Evolutionary conservation across 2,329 filamentous ascomycete species (phyloP).

Genomic region (Corynespora cassiicola): DNA sequence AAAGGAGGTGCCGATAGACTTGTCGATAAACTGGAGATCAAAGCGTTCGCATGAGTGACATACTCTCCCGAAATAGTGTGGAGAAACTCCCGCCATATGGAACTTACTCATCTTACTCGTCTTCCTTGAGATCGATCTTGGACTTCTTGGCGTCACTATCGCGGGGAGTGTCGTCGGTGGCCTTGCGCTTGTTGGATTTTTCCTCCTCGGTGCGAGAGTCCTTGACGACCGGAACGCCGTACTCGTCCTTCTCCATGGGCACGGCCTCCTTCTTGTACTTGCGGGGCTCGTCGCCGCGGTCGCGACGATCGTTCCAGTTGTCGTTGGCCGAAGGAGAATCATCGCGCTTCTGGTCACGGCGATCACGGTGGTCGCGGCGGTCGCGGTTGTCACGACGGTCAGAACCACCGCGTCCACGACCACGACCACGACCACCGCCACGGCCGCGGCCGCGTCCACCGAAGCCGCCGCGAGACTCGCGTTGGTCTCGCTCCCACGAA

Average conservation of each 20-base stretch:
- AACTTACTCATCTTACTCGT: too few relatives aligned
- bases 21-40: too few relatives aligned
- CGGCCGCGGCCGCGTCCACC: slow-evolving; percentile 34
- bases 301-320: slow-evolving; percentile 28
- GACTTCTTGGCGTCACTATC: slow-evolving; percentile 34
- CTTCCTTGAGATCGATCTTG: slow-evolving; percentile 44
- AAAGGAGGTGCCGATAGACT: too few relatives aligned
- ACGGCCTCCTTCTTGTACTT: slow-evolving; percentile 8
- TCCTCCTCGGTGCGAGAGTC: slow-evolving; percentile 24
- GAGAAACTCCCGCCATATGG: too few relatives aligned
- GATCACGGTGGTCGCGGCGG: slow-evolving; percentile 29
- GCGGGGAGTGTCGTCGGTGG: slow-evolving; percentile 26
- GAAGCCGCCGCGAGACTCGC: slow-evolving; percentile 16
- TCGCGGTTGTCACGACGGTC: slow-evolving; percentile 17
- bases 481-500: slow-evolving; percentile 43
- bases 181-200: slow-evolving; percentile 43
- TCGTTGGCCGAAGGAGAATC: too few relatives aligned
- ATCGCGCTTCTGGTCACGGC: too few relatives aligned
- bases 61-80: too few relatives aligned
- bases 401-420: slow-evolving; percentile 31
- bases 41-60: too few relatives aligned
- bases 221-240: slow-evolving; percentile 35
- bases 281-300: slow-evolving; percentile 23
- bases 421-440: slow-evolving; percentile 36
- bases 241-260: slow-evolving; percentile 28